phyloP scores from a whole-genome alignment of 208 protist genomes.

The Vickermania spadyakhi region DNA sequence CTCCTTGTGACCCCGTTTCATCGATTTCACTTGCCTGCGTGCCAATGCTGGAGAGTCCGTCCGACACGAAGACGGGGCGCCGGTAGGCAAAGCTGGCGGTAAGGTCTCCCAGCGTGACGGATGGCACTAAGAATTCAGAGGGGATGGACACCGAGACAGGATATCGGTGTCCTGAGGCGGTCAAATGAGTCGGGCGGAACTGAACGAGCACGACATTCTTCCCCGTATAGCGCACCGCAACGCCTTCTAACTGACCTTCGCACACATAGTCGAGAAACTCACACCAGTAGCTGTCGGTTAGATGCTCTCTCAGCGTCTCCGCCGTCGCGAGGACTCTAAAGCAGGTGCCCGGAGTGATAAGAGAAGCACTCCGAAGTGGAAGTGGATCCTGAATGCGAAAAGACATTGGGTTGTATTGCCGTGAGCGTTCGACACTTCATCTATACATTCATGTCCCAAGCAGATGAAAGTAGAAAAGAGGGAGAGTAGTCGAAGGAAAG shows the following conservation, averaged over 20 bases:
- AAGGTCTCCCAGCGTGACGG: constrained; percentile 10
- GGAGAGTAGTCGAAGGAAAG: not conserved
- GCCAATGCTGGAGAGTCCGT: constrained; percentile 5
- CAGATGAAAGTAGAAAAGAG: too few species aligned
- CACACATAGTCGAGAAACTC: constrained; percentile 85
- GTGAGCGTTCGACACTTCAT: too few species aligned
- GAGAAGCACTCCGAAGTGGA: constrained; percentile 27
- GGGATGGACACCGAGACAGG: constrained; percentile 87
- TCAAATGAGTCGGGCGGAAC: constrained; percentile 63
- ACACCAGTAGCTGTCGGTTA: constrained; percentile 88
- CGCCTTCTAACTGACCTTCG: constrained; percentile 67
- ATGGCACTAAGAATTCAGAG: constrained; percentile 72
- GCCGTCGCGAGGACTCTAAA: constrained; percentile 68
- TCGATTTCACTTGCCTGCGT: not conserved
- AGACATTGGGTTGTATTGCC: too few species aligned
- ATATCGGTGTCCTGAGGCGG: constrained; percentile 76
- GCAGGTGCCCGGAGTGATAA: constrained; percentile 60
- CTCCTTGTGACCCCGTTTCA: not conserved
- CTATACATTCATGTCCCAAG: too few species aligned
- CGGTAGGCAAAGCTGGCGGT: constrained; percentile 28
- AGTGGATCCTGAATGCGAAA: constrained; percentile 17
- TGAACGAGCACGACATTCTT: constrained; percentile 78
- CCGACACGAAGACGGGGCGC: constrained; percentile 8
- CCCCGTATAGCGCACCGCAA: constrained; percentile 83
- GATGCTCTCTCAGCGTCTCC: constrained; percentile 56